These are phyloP conservation scores for Luzula sylvatica DNA, from an alignment of 176 grass and related monocot genomes.

Conservation along the genomic window DNA sequence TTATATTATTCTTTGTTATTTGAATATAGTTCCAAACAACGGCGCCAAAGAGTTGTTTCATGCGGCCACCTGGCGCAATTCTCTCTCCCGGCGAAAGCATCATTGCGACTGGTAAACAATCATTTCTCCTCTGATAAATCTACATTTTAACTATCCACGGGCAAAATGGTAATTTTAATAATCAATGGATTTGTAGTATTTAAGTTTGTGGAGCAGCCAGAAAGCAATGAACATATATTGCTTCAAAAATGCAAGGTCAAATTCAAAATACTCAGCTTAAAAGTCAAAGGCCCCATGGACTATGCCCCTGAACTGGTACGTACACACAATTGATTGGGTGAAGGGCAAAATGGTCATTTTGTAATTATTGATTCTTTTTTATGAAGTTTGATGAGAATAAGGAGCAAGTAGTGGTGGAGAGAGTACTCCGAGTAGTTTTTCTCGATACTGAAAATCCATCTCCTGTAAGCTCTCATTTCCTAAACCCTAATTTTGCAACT, in stretches of 20 bases:
- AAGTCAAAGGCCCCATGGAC: conserved; percentile 93
- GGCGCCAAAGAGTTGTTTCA: conserved; percentile 93
- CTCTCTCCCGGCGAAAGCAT: conserved; percentile 92
- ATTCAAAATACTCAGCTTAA: conserved; percentile 99
- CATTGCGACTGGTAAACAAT: conserved; percentile 70
- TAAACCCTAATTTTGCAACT: too few species aligned
- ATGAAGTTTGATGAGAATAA: conserved; percentile 90
- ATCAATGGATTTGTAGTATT: conserved; percentile 40
- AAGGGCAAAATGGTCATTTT: too few species aligned
- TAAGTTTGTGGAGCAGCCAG: conserved; percentile 97
- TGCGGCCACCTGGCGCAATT: conserved; percentile 92
- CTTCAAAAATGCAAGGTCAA: conserved; percentile 84
- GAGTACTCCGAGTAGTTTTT: conserved; percentile 87
- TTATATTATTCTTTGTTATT: conserved; percentile 6
- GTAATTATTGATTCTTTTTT: background rate
- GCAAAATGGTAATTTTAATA: background rate
- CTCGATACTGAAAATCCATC: conserved; percentile 45
- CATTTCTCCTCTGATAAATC: conserved; percentile 17
- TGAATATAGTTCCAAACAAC: conserved; percentile 94
- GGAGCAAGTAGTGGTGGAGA: conserved; percentile 76
- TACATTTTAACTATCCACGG: too few species aligned
- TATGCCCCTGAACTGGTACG: conserved; percentile 85
- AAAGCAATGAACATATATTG: conserved; percentile 82
- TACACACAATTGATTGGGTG: too few species aligned
- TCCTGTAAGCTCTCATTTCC: conserved; percentile 44